A percentile compares a stretch with the other conserved stretches of the same genome.
Evolutionary conservation across 2,329 filamentous ascomycete species (phyloP).

Genomic region (Celoporthe dispersa): DNA sequence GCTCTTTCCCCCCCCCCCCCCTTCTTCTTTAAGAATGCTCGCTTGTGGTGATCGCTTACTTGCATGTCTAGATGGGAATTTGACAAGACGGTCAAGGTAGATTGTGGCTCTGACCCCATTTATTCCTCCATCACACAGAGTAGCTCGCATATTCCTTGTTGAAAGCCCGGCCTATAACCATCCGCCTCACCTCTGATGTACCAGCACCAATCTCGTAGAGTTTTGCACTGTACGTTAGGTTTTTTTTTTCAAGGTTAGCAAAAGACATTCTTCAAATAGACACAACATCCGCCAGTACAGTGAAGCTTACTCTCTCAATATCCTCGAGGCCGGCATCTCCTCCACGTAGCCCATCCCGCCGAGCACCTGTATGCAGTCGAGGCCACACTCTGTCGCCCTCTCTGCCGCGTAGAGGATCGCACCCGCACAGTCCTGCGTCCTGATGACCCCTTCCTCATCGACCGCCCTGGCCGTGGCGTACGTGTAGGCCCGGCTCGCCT

Average conservation of each 20-base stretch:
- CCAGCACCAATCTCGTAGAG: conserved; percentile 97
- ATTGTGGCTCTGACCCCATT: too few relatives aligned
- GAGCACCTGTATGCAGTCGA: conserved; percentile 89
- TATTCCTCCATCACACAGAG: conserved; percentile 32
- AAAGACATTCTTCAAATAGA: conserved; percentile 31
- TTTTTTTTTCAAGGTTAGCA: conserved; percentile 37
- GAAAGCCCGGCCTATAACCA: conserved; percentile 92
- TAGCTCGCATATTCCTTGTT: conserved; percentile 75
- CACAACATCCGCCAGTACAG: conserved; percentile 3
- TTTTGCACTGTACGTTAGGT: conserved; percentile 57
- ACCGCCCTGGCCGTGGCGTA: conserved; percentile 80
- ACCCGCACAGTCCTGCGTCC: conserved; percentile 91
- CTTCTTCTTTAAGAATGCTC: too few relatives aligned
- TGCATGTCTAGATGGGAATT: not conserved
- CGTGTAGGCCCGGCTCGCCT: conserved; percentile 84
- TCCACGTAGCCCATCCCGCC: conserved; percentile 97
- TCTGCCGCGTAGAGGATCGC: conserved; percentile 94
- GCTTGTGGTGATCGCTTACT: not conserved
- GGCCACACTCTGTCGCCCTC: conserved; percentile 80
- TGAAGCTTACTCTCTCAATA: conserved; percentile 68
- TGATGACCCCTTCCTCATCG: conserved; percentile 74
- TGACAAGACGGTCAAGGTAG: not conserved
- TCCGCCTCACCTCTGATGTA: conserved; percentile 89
- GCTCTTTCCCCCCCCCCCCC: too few relatives aligned
- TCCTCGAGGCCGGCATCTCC: conserved; percentile 86